Base-by-base conservation (phyloP, 1,284 basidiomycete genomes). In the Malassezia equina region DNA sequence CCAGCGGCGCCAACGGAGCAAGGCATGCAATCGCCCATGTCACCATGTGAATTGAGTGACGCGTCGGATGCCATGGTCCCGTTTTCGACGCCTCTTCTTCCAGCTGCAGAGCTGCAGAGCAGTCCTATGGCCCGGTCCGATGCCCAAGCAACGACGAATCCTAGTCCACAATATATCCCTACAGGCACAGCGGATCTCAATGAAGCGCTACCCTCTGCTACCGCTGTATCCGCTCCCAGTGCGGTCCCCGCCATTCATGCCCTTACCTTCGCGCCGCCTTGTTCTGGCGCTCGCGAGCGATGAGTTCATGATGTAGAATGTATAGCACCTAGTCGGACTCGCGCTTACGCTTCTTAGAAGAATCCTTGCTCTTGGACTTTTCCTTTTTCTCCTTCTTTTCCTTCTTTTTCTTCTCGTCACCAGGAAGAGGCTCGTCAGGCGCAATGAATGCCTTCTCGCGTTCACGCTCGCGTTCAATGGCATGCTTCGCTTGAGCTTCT, bases 401-500 rank as follows among this genome's bases (percentile, higher is more conserved):
- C 55, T 25, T 31, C 44, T 46, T 39, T 47, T 61, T 33, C 34
- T 36, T 40, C 3, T 40, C 33, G 17, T 61, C 48, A 15, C 17
- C 51, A 2, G 53, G 44, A 5, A 45, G 17, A 9, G 65, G 55
- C 40, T 69, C 71, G 6, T 52, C 56, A 1, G 69, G 70, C 7
- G 67, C 52, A 1, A 66, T 43, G 28, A 62, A 69, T 17, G 42
- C 51, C 53, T 63, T 59, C 19, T 63, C 58, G n/a, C 67, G 52
- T 36, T 73, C 62, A n/a, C 19, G 17, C 33, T 73, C 69, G 7
- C 63, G 52, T 46, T 46, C 47, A 4, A 55, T 55, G 15, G 59
- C 64, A 19, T 66, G 58, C 39, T 62, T 61, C 7, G 56, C 59
- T 27, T 67, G 68, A 7, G 61, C 86, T 6, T 42, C 32, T 24